phyloP scores from a whole-genome alignment of 768 basidiomycete species.

The Kockovaella imperatae region DNA sequence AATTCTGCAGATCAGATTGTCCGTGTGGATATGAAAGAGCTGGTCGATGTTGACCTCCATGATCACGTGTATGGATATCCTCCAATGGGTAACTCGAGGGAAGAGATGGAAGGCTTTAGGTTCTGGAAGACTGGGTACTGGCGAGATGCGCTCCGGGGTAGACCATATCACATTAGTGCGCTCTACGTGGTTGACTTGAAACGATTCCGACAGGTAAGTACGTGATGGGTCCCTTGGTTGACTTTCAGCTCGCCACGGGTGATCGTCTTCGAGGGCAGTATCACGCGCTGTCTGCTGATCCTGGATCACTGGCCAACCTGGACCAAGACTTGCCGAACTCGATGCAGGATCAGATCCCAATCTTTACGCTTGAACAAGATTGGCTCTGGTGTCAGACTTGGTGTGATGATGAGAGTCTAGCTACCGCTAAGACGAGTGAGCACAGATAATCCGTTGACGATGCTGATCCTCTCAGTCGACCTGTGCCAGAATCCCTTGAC shows the following conservation, averaged over 20 bases:
- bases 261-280: conserved; percentile 60
- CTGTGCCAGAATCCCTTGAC: conserved; percentile 94
- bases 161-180: conserved; percentile 94
- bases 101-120: conserved; percentile 92
- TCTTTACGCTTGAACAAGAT: conserved; percentile 79
- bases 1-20: conserved; percentile 57
- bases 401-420: conserved; percentile 57
- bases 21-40: conserved; percentile 85
- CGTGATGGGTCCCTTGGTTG: neutral
- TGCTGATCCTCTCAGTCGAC: conserved; percentile 70
- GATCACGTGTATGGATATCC: conserved; percentile 93
- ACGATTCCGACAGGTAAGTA: conserved; percentile 75
- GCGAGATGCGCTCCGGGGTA: conserved; percentile 74
- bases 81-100: conserved; percentile 93
- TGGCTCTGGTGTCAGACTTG: conserved; percentile 99
- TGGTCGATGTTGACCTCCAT: conserved; percentile 85
- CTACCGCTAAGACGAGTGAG: conserved; percentile 46
- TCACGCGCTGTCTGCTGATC: conserved; percentile 87
- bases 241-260: conserved; percentile 54
- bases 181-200: conserved; percentile 93
- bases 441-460: conserved; percentile 8
- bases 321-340: conserved; percentile 99
- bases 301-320: conserved; percentile 83
- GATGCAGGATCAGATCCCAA: conserved; percentile 82
- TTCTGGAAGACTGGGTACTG: conserved; percentile 89